Evolutionary conservation across 768 basidiomycete species (phyloP).

Genomic region (Pleurotus citrinopileatus): DNA sequence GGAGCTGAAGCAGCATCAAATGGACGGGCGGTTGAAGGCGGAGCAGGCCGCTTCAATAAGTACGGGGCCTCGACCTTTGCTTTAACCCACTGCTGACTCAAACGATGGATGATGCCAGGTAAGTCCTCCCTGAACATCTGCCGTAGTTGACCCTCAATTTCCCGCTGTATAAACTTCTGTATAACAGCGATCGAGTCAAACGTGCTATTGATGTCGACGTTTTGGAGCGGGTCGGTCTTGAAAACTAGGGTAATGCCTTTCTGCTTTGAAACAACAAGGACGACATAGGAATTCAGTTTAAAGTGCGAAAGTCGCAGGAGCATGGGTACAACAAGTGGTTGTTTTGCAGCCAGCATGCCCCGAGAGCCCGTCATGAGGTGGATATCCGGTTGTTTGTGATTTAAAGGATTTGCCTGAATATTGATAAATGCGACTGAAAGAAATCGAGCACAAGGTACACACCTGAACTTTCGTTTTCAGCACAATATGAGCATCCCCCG

Average conservation of each 20-base stretch:
- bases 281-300: conserved; percentile 91
- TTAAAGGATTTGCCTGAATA: conserved; percentile 86
- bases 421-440: conserved; percentile 1
- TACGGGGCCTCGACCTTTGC: conserved; percentile 94
- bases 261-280: conserved; percentile 94
- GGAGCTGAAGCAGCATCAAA: conserved; percentile 42
- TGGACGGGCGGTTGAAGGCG: conserved; percentile 27
- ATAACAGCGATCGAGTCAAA: conserved; percentile 99
- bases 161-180: conserved; percentile 94
- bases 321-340: conserved; percentile 97
- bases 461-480: conserved; percentile 93
- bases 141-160: conserved; percentile 94
- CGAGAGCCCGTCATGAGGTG: conserved; percentile 79
- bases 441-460: conserved; percentile 16
- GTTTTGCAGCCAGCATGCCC: conserved; percentile 91
- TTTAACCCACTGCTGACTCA: conserved; percentile 95
- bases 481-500: conserved; percentile 89
- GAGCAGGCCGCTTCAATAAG: conserved; percentile 50
- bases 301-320: conserved; percentile 95
- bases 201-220: conserved; percentile 95
- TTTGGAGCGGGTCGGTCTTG: conserved; percentile 98
- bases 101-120: conserved; percentile 92
- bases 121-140: conserved; percentile 99
- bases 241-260: conserved; percentile 99
- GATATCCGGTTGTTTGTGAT: conserved; percentile 88